These are phyloP conservation scores for Puccinia novopanici DNA, from an alignment of 1,284 basidiomycete genomes.

Conservation along the genomic window DNA sequence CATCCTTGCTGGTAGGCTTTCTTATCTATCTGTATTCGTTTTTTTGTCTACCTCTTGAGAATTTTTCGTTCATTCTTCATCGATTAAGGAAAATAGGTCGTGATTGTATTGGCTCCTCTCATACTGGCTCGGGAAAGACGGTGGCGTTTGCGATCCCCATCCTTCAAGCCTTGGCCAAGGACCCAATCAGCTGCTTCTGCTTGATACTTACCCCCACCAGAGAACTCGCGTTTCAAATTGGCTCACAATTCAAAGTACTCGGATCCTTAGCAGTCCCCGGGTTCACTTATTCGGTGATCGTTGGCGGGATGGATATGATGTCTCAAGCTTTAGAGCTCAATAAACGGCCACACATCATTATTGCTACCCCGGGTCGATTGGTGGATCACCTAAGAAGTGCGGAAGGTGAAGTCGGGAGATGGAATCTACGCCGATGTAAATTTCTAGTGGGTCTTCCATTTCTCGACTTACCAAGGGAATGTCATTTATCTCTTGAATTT, in stretches of 20 bases:
- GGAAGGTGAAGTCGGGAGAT: conserved; percentile 70
- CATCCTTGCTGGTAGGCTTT: conserved; percentile 69
- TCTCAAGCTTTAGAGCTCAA: conserved; percentile 83
- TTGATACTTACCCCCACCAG: conserved; percentile 91
- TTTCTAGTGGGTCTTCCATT: conserved; percentile 70
- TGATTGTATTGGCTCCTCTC: conserved; percentile 94
- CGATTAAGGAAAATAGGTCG: conserved; percentile 64
- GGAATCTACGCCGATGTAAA: conserved; percentile 80
- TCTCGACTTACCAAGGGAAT: neutral
- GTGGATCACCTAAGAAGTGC: conserved; percentile 81
- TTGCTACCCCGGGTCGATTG: conserved; percentile 93
- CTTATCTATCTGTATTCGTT: neutral
- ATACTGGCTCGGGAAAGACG: too few species aligned
- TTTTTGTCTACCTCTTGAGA: too few species aligned
- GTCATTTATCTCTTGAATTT: neutral
- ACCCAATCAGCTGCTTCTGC: conserved; percentile 92
- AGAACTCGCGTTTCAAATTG: conserved; percentile 93
- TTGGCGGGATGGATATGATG: conserved; percentile 99
- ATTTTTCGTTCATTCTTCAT: neutral
- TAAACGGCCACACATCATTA: conserved; percentile 84
- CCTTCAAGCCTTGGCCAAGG: conserved; percentile 79
- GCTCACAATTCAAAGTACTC: conserved; percentile 91
- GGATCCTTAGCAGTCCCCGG: conserved; percentile 77
- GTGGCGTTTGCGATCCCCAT: conserved; percentile 96
- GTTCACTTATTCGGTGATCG: conserved; percentile 74